Evolutionary conservation across 2,329 filamentous ascomycete species (phyloP), one percentile per base, ranked within the genome.

Genomic region (Claviceps maximensis): DNA sequence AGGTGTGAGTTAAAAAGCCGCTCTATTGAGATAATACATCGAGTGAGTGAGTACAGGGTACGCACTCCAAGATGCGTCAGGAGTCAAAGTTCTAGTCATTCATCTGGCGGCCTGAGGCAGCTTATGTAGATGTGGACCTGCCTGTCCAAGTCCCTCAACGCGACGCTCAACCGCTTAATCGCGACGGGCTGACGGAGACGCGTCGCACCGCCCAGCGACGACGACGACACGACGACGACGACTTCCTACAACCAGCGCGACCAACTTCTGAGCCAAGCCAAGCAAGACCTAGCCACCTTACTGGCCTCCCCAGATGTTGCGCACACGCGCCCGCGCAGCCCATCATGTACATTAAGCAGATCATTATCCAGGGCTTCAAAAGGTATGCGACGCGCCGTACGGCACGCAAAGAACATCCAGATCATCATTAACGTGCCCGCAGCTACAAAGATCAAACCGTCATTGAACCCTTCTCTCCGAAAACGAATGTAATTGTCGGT

Each of bases 391-490:
- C 65, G 53, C 31, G 27, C 10, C 47, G 23, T 36, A 17, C 42
- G 8, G n/a, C 17, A 42, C 2, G 31, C 49, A 4, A 38, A n/a
- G 10, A 29, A 42, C 4, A 27, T 29, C 27, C 41, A 49, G 38
- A 56, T 62, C 55, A 56, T 55, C 60, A 53, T 66, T 55, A 31
- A 41, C 10, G 15, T 25, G 47, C 23, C 46, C 58, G 53, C 63
- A 95, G 90, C 79, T 98, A 98, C 82, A 98, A 98, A 78, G 91
- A 98, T 67, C 94, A 98, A 70, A 97, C 89, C 51, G 88, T 96
- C 68, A 96, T 97, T 67, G 93, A 98, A 67, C 91, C 91, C 56
- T 98, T 98, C 71, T 97, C 91, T 46, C 85, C 91, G 51, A 94
- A 94, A 64, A 93, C 91, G 64, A 98, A 98, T 74, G 90, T 98